A percentile compares a stretch with the other conserved stretches of the same genome.
These are phyloP conservation scores for Termitomyces sp. DNA, from an alignment of 768 basidiomycete genomes.

Conservation along the genomic window DNA sequence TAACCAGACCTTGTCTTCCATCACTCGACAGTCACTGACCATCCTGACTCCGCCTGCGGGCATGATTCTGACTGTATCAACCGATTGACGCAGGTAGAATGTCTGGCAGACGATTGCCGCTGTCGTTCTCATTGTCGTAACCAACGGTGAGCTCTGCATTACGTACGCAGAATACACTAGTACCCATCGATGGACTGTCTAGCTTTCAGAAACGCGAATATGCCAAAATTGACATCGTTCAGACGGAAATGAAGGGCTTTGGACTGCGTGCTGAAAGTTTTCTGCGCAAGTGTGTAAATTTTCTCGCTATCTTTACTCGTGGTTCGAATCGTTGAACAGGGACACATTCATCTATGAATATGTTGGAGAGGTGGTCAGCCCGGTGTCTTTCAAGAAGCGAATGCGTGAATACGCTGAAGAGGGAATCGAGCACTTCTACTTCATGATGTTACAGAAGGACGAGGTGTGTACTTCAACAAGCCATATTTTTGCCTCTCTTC, in stretches of 20 bases:
- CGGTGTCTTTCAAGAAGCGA: conserved; percentile 81
- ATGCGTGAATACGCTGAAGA: conserved; percentile 93
- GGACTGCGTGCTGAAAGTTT: conserved; percentile 77
- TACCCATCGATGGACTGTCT: conserved; percentile 8
- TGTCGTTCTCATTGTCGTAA: conserved; percentile 82
- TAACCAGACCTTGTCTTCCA: conserved; percentile 6
- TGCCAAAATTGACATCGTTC: conserved; percentile 81
- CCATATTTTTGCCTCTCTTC: background rate
- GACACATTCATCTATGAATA: conserved; percentile 97
- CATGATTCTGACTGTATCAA: conserved; percentile 93
- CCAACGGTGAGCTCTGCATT: conserved; percentile 63
- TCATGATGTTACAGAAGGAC: conserved; percentile 99
- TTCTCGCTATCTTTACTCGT: background rate
- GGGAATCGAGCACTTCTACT: conserved; percentile 96
- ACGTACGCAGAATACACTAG: conserved; percentile 6
- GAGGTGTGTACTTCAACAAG: conserved; percentile 53
- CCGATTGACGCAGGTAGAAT: conserved; percentile 94
- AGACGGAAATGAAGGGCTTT: conserved; percentile 94
- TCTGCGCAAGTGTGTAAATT: conserved; percentile 51
- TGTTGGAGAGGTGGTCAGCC: conserved; percentile 92
- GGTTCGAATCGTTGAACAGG: conserved; percentile 33
- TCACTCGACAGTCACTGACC: conserved; percentile 46
- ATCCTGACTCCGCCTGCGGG: conserved; percentile 71
- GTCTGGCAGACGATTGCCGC: conserved; percentile 84
- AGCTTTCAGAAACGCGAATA: conserved; percentile 90